Evolutionary conservation across 306 rosid genomes (phyloP), one percentile per base, ranked within the genome.

Genomic region (Amphicarpaea edgeworthii): DNA sequence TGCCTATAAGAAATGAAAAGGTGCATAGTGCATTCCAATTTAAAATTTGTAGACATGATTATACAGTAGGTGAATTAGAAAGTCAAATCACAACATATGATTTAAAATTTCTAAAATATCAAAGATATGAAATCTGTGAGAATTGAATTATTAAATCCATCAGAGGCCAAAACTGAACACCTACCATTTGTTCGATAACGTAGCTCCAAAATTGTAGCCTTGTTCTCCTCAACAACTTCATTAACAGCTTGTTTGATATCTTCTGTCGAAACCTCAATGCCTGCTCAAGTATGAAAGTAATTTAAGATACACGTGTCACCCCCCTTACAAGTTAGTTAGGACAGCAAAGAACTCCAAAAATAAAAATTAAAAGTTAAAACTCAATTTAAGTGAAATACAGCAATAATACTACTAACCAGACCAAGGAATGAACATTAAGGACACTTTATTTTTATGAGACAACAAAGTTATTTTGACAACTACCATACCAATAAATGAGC

Each of bases 251-350:
- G 83, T 49, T 79, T 73, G 72, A 90, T 90, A 83, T 94, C 96
- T 76, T 86, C 97, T 24, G 17, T 77, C 7, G 97, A 90, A 80
- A 94, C 96, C 84, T 92, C 97, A 38, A 94, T 83, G 34, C 98
- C 98, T 94, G 85, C 72, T 50, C 79, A 46, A 7, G 51, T 21
- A 77, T 15, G 12, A 65, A 64, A 50, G 47, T 57, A 47, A 70
- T 32, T 67, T 73, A 47, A 65, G 75, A 23, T 68, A 69, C 7
- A 16, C 46, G 71, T 8, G 41, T 63, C 68, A 54, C 40, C 1
- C 40, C 19, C 34, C 15, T 17, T 17, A 53, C 42, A 69, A 72
- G 42, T 43, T 49, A 24, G 32, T 28, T 1, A 12, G 3, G 3
- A 55, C 24, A 71, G 12, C 32, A 20, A 8, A 59, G 23, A 64